A percentile compares a stretch with the other conserved stretches of the same genome.
Evolutionary conservation across 495 filamentous ascomycete genomes (phyloP).

Genomic region (Antarctomyces pellizariae): DNA sequence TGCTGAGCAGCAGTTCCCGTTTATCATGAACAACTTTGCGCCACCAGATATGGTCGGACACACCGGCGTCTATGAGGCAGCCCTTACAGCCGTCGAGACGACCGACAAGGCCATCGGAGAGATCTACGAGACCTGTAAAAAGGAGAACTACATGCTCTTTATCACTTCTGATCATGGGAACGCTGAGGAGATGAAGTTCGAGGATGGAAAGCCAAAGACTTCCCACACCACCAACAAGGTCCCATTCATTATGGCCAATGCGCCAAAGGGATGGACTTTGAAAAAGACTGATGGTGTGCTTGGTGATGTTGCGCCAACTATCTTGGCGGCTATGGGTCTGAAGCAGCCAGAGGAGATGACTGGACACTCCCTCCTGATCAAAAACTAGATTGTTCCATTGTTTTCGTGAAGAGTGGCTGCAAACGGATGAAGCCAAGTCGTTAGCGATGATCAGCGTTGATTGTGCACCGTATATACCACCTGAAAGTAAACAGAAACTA

Average conservation of each 20-base stretch:
- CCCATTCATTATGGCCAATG: constrained; percentile 94
- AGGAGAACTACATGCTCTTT: constrained; percentile 75
- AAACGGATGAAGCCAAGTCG: no score
- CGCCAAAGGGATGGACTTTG: constrained; percentile 69
- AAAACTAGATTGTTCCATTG: constrained; percentile 22
- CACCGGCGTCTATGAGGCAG: constrained; percentile 93
- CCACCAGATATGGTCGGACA: constrained; percentile 99
- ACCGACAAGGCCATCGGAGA: constrained; percentile 86
- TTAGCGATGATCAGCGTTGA: no score
- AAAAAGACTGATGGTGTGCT: constrained; percentile 71
- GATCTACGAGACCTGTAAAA: constrained; percentile 81
- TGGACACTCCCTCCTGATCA: constrained; percentile 60
- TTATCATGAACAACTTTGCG: constrained; percentile 99
- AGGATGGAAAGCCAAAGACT: constrained; percentile 87
- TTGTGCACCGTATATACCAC: no score
- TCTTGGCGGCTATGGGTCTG: constrained; percentile 78
- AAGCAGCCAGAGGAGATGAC: constrained; percentile 81
- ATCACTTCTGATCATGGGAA: constrained; percentile 95
- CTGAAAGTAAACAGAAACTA: no score
- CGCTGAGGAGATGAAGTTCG: constrained; percentile 96
- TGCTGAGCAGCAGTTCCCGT: constrained; percentile 58
- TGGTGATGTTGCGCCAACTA: constrained; percentile 85
- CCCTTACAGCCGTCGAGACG: constrained; percentile 58
- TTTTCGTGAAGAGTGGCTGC: constrained; percentile 1
- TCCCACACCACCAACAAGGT: constrained; percentile 95